These are phyloP conservation scores for Elongisporangium anandrum DNA, from an alignment of 352 stramenopile species.

Conservation along the genomic window DNA sequence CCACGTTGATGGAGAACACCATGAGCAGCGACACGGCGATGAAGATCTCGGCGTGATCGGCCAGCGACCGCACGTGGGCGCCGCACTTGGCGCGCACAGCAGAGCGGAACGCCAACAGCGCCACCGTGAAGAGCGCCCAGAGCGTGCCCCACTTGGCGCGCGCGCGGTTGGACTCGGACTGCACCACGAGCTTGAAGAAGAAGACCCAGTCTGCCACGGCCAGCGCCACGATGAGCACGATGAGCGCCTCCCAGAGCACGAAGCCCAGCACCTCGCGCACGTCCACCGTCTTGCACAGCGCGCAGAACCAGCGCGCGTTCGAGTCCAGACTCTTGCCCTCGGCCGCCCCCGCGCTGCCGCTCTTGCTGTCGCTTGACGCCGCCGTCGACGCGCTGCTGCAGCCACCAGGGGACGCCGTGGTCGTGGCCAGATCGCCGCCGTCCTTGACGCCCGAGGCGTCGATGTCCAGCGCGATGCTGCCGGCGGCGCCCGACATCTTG, in stretches of 20 bases:
- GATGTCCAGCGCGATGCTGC: slow-evolving; percentile 22
- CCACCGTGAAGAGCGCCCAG: slow-evolving; percentile 14
- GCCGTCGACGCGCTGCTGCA: slow-evolving; percentile 4
- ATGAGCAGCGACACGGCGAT: slow-evolving; percentile 21
- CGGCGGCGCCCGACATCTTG: slow-evolving; percentile 51
- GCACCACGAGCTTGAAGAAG: slow-evolving; percentile 25
- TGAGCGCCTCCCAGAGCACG: slow-evolving; percentile 14
- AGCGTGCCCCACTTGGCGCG: slow-evolving; percentile 9
- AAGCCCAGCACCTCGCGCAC: slow-evolving; percentile 18
- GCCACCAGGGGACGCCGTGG: slow-evolving; percentile 4
- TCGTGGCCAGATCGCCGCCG: slow-evolving; percentile 8
- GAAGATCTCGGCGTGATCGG: slow-evolving; percentile 33
- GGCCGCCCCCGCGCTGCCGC: neutral
- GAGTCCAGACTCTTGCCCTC: neutral
- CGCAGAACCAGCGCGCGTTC: slow-evolving; percentile 1
- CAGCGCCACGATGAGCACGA: slow-evolving; percentile 20
- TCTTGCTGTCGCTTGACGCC: neutral
- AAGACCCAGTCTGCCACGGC: slow-evolving; percentile 20
- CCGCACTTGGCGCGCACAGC: slow-evolving; percentile 12
- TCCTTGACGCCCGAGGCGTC: slow-evolving; percentile 9
- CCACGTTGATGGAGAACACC: slow-evolving; percentile 38
- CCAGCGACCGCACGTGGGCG: slow-evolving; percentile 11
- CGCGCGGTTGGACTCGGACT: slow-evolving; percentile 8
- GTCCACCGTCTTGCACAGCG: slow-evolving; percentile 9
- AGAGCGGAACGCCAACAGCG: slow-evolving; percentile 9